Evolutionary conservation across 495 filamentous ascomycete species (phyloP).

Genomic region (Lentithecium fluviatile): DNA sequence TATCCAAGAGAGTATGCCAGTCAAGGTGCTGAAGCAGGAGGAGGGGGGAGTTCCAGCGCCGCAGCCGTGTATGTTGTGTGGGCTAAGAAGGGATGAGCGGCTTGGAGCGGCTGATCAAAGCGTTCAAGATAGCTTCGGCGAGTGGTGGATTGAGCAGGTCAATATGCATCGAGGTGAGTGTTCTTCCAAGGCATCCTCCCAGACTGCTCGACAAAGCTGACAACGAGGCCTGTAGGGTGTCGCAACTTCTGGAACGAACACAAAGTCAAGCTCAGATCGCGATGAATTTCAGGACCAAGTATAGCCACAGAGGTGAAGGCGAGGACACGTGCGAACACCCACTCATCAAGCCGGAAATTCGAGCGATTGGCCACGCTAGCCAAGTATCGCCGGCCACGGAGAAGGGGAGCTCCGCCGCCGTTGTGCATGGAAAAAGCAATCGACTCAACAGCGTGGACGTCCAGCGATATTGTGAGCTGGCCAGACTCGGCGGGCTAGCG

Average conservation of each 20-base stretch:
- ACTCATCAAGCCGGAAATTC: too few relatives aligned
- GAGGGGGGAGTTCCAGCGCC: conserved; percentile 67
- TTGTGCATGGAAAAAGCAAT: too few relatives aligned
- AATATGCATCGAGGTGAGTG: conserved; percentile 48
- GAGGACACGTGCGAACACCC: too few relatives aligned
- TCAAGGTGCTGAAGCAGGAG: conserved; percentile 55
- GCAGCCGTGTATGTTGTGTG: conserved; percentile 83
- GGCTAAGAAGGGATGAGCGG: conserved; percentile 81
- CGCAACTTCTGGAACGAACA: conserved; percentile 81
- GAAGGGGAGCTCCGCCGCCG: too few relatives aligned
- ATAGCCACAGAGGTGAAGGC: too few relatives aligned
- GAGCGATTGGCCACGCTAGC: too few relatives aligned
- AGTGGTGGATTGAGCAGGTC: conserved; percentile 93
- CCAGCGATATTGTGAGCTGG: too few relatives aligned
- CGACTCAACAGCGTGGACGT: too few relatives aligned
- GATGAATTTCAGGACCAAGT: too few relatives aligned
- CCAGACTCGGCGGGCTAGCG: too few relatives aligned
- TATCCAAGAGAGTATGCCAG: conserved; percentile 59
- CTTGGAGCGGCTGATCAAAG: conserved; percentile 69
- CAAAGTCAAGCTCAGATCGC: conserved; percentile 60
- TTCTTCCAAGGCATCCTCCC: not conserved
- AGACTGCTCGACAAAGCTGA: not conserved
- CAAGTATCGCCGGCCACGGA: too few relatives aligned
- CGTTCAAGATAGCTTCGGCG: conserved; percentile 85
- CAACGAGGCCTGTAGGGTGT: conserved; percentile 57